Evolutionary conservation across 768 basidiomycete genomes (phyloP).

Genomic region (Daedaleopsis sinensis): DNA sequence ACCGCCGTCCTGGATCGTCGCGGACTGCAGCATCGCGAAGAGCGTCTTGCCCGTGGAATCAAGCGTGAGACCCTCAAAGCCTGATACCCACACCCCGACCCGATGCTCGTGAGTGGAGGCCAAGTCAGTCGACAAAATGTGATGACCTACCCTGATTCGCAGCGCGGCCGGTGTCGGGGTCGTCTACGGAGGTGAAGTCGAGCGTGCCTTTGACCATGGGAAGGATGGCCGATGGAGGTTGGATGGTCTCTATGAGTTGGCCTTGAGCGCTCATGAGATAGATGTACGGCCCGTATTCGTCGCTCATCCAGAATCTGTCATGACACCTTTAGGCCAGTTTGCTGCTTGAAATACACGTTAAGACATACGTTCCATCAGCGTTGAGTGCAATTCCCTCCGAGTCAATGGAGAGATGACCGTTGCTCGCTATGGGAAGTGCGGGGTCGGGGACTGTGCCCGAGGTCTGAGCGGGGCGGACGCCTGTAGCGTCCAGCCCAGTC

Average conservation of each 20-base stretch:
- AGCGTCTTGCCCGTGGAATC: constrained; percentile 50
- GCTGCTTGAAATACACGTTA: background rate
- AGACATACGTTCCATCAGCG: constrained; percentile 56
- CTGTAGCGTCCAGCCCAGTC: constrained; percentile 58
- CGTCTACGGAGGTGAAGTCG: constrained; percentile 52
- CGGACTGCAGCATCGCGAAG: constrained; percentile 66
- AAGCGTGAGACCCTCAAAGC: constrained; percentile 63
- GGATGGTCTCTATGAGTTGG: constrained; percentile 54
- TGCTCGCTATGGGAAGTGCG: constrained; percentile 47
- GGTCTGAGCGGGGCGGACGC: constrained; percentile 43
- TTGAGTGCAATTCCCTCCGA: constrained; percentile 61
- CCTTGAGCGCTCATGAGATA: constrained; percentile 54
- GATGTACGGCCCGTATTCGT: constrained; percentile 73
- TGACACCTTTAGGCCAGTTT: background rate
- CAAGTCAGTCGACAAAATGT: no score
- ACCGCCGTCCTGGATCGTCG: constrained; percentile 67
- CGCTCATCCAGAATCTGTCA: constrained; percentile 62
- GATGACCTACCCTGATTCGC: constrained; percentile 53
- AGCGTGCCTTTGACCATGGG: constrained; percentile 50
- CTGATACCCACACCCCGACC: constrained; percentile 38
- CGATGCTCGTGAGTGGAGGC: no score
- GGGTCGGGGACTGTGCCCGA: constrained; percentile 42
- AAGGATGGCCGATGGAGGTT: constrained; percentile 59
- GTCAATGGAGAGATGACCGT: constrained; percentile 54
- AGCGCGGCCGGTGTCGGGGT: constrained; percentile 55